phyloP scores from a whole-genome alignment of 495 filamentous ascomycete species.

The Chaetomium fimeti region DNA sequence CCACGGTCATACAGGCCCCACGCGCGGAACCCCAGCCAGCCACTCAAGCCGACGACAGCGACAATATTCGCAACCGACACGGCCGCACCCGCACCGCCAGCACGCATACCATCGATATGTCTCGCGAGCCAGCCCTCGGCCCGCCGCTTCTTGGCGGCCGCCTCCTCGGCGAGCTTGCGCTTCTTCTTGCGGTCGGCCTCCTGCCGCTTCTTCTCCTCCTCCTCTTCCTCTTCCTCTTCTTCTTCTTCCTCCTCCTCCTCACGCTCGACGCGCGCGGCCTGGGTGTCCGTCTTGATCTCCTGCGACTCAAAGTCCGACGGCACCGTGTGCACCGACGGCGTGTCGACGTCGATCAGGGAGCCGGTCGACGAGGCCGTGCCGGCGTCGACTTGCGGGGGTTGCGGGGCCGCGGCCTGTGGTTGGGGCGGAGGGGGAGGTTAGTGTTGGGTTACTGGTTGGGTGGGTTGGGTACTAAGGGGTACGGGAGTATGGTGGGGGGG shows the following conservation, averaged over 20 bases:
- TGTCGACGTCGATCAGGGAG: slow-evolving; percentile 75
- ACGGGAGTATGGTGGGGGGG: no score
- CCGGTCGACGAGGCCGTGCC: slow-evolving; percentile 54
- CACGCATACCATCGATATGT: slow-evolving; percentile 33
- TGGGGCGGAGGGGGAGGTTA: slow-evolving; percentile 13
- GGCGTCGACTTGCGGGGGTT: slow-evolving; percentile 59
- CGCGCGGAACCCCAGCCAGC: slow-evolving; percentile 48
- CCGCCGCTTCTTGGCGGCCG: slow-evolving; percentile 51
- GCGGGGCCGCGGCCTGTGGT: slow-evolving; percentile 60
- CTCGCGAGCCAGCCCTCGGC: slow-evolving; percentile 43
- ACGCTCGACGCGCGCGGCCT: slow-evolving; percentile 62
- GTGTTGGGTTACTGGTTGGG: not conserved
- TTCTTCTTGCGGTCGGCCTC: slow-evolving; percentile 30
- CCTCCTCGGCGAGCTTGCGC: slow-evolving; percentile 23
- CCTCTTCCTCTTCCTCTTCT: slow-evolving; percentile 45
- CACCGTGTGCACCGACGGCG: slow-evolving; percentile 66
- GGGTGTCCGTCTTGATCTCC: slow-evolving; percentile 68
- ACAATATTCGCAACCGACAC: slow-evolving; percentile 42
- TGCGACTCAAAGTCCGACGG: slow-evolving; percentile 64
- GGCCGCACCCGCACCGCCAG: slow-evolving; percentile 36
- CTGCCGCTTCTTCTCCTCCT: slow-evolving; percentile 40
- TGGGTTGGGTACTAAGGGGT: not conserved
- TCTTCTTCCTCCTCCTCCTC: slow-evolving; percentile 41
- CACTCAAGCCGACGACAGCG: slow-evolving; percentile 46
- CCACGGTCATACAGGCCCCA: slow-evolving; percentile 58